Evolutionary conservation across 2,329 filamentous ascomycete species (phyloP).

Genomic region (Scytalidium sp.): DNA sequence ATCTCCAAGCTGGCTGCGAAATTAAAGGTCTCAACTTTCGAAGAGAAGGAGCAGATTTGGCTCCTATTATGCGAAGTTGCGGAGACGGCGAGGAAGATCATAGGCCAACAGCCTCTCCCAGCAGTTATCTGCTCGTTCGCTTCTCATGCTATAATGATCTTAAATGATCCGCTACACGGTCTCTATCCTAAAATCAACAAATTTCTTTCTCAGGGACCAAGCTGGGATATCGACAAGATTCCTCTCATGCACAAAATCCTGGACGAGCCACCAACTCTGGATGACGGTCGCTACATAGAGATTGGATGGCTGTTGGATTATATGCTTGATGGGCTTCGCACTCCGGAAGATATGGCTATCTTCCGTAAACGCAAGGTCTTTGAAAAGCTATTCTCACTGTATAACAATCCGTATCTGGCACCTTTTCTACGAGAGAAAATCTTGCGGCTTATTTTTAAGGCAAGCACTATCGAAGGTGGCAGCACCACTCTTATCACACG

Average conservation of each 20-base stretch:
- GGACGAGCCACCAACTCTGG: slow-evolving; percentile 64
- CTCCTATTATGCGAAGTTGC: slow-evolving; percentile 76
- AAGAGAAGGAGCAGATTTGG: slow-evolving; percentile 75
- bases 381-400: slow-evolving; percentile 70
- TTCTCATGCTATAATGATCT: slow-evolving; percentile 63
- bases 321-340: slow-evolving; percentile 65
- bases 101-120: slow-evolving; percentile 59
- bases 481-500: slow-evolving; percentile 80
- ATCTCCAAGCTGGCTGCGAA: slow-evolving; percentile 63
- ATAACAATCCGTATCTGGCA: slow-evolving; percentile 62
- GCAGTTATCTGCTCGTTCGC: slow-evolving; percentile 77
- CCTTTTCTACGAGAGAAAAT: slow-evolving; percentile 51
- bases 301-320: slow-evolving; percentile 72
- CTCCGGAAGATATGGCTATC: slow-evolving; percentile 54
- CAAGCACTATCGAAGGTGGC: slow-evolving; percentile 65
- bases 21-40: slow-evolving; percentile 65
- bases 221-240: slow-evolving; percentile 72
- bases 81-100: slow-evolving; percentile 63
- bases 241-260: slow-evolving; percentile 65
- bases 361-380: slow-evolving; percentile 65
- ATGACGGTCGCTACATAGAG: slow-evolving; percentile 71
- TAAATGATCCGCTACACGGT: slow-evolving; percentile 74
- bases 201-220: slow-evolving; percentile 74
- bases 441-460: slow-evolving; percentile 61
- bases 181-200: slow-evolving; percentile 85